These are phyloP conservation scores for Usnea hakonensis DNA, from an alignment of 495 filamentous ascomycete genomes.

Conservation along the genomic window DNA sequence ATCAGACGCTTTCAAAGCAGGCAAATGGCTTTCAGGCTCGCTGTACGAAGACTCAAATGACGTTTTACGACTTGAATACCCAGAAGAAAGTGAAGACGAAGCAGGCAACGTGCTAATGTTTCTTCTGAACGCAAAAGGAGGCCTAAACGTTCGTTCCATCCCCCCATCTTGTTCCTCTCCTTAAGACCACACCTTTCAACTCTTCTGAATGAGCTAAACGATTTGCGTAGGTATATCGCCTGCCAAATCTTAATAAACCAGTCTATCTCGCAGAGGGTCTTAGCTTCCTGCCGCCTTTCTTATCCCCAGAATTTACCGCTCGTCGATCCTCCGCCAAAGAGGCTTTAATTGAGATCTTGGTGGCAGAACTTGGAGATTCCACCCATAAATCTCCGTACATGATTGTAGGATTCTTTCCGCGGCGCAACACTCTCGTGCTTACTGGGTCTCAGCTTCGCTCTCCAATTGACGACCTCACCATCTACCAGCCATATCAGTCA, in stretches of 20 bases:
- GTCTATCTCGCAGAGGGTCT: conserved; percentile 62
- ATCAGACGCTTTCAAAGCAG: conserved; percentile 43
- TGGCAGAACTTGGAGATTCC: conserved; percentile 76
- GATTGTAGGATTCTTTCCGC: conserved; percentile 48
- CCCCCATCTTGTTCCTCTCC: neutral
- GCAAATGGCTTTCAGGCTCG: conserved; percentile 72
- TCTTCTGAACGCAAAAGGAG: conserved; percentile 60
- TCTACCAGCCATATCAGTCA: conserved; percentile 71
- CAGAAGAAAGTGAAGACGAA: conserved; percentile 36
- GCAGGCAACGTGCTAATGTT: conserved; percentile 57
- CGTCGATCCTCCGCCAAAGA: conserved; percentile 65
- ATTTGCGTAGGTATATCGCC: conserved; percentile 34
- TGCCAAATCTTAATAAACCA: conserved; percentile 48
- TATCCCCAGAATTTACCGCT: conserved; percentile 60
- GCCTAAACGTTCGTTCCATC: conserved; percentile 58
- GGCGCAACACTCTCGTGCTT: neutral
- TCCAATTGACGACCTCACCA: conserved; percentile 68
- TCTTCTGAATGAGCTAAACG: conserved; percentile 1
- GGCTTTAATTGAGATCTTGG: conserved; percentile 62
- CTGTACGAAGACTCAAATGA: conserved; percentile 62
- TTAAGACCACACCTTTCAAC: neutral
- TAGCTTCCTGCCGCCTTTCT: conserved; percentile 65
- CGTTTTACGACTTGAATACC: conserved; percentile 39
- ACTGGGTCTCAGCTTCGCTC: conserved; percentile 55
- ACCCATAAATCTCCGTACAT: conserved; percentile 65